A percentile compares a stretch with the other conserved stretches of the same genome.
Evolutionary conservation across 805 yeast genomes (phyloP).

Genomic region (Schwanniomyces sp.): DNA sequence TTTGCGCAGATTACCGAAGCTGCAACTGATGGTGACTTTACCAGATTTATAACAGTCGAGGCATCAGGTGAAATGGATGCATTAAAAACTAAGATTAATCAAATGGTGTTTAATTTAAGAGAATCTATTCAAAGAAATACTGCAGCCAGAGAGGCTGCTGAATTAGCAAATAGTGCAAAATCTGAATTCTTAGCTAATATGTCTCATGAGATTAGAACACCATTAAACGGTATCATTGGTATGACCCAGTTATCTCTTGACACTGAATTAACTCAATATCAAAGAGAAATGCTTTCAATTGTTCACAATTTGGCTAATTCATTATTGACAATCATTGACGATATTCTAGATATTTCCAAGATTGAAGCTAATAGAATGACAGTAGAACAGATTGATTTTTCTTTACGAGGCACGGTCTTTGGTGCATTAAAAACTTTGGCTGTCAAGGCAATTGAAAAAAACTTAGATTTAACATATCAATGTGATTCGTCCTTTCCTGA

Average conservation of each 20-base stretch:
- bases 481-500: slow-evolving; percentile 89
- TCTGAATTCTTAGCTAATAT: slow-evolving; percentile 86
- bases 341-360: slow-evolving; percentile 87
- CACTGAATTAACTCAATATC: slow-evolving; percentile 87
- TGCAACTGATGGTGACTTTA: slow-evolving; percentile 91
- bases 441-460: slow-evolving; percentile 86
- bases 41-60: slow-evolving; percentile 86
- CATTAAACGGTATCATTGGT: slow-evolving; percentile 90
- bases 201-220: slow-evolving; percentile 77
- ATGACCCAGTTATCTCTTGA: slow-evolving; percentile 89
- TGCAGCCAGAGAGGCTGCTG: slow-evolving; percentile 94
- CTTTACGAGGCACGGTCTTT: slow-evolving; percentile 82
- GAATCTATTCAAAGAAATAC: slow-evolving; percentile 90
- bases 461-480: slow-evolving; percentile 74
- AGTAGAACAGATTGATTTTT: slow-evolving; percentile 84
- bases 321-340: slow-evolving; percentile 82
- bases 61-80: slow-evolving; percentile 91
- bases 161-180: slow-evolving; percentile 83
- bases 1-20: slow-evolving; percentile 93
- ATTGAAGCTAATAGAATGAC: slow-evolving; percentile 94
- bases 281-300: slow-evolving; percentile 86
- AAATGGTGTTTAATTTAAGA: slow-evolving; percentile 82
- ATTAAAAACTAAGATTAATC: slow-evolving; percentile 62
- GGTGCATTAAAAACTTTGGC: slow-evolving; percentile 89
- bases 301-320: slow-evolving; percentile 88